Evolutionary conservation across 1,284 basidiomycete species (phyloP), one percentile per base, ranked within the genome.

Genomic region (Meripilus lineatus): DNA sequence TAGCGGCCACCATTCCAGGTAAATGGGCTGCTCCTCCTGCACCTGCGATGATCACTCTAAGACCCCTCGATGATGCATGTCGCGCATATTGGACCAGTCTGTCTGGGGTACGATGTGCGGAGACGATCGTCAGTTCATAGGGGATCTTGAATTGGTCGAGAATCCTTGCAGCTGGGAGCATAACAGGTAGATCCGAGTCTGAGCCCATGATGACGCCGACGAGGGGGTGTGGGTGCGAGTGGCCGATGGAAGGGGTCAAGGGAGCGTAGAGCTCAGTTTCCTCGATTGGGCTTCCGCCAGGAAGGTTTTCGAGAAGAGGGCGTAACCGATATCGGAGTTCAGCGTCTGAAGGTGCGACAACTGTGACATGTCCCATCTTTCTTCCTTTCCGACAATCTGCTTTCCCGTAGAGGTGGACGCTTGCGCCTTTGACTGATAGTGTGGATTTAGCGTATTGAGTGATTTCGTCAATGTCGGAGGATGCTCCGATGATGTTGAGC

Each of bases 141-240:
- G 95, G 91, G 22, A 98, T 71, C 13, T 68, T 61, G 66, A 98
- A 96, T 32, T 70, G 69, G 57, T 91, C 84, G 32, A 99, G 79
- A 42, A 96, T 84, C 43, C 77, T 79, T 1, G 95, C 90, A 2
- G 92, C 92, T 4, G 91, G 84, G 8, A 91, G 77, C 89, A 99
- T 96, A 15, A 86, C 83, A 2, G 91, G 89, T 26, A 99, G 71
- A 62, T 99, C 95, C n/a, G 93, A 96, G 66, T 99, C 96, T 5
- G 93, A 96, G 34, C 95, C 95, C 96, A 99, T 99, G 64, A 99
- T 93, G 53, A 99, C 80, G 1, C 91, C 89, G 0, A 98, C 90
- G 7, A 98, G 74, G 4, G 95, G 93, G 43, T 82, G 72, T 1
- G 69, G 61, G 58, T 88, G 77, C 4, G 88, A 77, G 56, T 74